phyloP scores from a whole-genome alignment of 768 basidiomycete species.

The Trametes meyenii region DNA sequence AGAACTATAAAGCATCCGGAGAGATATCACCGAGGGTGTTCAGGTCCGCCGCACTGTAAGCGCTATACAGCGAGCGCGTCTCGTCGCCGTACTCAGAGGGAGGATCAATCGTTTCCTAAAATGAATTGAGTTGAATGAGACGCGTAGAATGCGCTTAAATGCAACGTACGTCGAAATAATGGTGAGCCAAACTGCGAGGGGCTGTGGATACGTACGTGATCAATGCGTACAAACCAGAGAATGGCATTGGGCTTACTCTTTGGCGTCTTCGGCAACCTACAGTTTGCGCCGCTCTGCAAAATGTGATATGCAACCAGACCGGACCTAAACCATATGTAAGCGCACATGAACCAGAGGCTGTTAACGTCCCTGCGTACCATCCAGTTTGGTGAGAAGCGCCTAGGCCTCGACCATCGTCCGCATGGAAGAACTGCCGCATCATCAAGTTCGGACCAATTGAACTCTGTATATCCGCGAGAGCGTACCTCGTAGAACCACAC shows the following conservation, averaged over 20 bases:
- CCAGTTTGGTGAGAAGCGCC: constrained; percentile 99
- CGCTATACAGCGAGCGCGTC: constrained; percentile 60
- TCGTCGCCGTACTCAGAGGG: constrained; percentile 78
- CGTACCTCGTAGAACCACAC: constrained; percentile 92
- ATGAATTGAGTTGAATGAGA: not conserved
- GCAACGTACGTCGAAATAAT: constrained; percentile 88
- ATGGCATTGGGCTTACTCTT: constrained; percentile 61
- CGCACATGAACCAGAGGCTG: not conserved
- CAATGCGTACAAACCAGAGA: not conserved
- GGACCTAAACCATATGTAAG: constrained; percentile 57
- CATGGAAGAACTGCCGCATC: constrained; percentile 85
- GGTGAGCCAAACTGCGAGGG: constrained; percentile 81
- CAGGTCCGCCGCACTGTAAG: constrained; percentile 56
- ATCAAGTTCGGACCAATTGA: not conserved
- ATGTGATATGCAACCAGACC: constrained; percentile 91
- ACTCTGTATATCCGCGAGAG: not conserved
- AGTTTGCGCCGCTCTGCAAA: constrained; percentile 85
- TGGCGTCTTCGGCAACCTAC: constrained; percentile 92
- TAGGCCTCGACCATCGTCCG: constrained; percentile 87
- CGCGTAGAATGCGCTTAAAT: constrained; percentile 4
- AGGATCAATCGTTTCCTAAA: constrained; percentile 72
- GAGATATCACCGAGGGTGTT: constrained; percentile 70
- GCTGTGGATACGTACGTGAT: constrained; percentile 48
- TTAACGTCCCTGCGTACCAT: constrained; percentile 57
- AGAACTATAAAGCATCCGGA: constrained; percentile 52